Conservation (phyloP, 1,139 yeast species). For the Kazachstania sp. region DNA sequence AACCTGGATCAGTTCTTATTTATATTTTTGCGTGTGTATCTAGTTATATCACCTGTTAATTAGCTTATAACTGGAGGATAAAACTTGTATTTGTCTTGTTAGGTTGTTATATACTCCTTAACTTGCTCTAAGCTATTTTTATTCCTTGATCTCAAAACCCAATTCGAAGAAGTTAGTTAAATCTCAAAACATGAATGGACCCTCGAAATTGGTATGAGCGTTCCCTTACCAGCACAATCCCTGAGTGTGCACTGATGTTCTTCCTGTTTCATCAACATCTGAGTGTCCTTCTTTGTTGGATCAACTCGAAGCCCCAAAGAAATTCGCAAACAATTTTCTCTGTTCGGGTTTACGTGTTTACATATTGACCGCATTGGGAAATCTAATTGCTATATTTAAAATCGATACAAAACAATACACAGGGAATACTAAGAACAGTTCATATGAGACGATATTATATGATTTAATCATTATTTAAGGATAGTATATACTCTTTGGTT, state of each 20-base stretch:
- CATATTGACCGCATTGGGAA: slow-evolving; percentile 7
- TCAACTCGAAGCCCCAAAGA: not conserved
- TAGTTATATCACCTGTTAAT: too few species aligned
- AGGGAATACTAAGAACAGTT: not conserved
- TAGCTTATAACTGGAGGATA: too few species aligned
- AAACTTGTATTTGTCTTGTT: too few species aligned
- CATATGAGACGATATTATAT: not conserved
- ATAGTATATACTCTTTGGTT: slow-evolving; percentile 11
- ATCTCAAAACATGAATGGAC: too few species aligned
- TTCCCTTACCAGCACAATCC: too few species aligned
- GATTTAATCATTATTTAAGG: slow-evolving; percentile 2
- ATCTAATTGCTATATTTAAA: not conserved
- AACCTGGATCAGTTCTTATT: not conserved
- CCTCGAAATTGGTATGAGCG: too few species aligned
- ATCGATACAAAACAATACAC: slow-evolving; percentile 1
- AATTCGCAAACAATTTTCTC: not conserved
- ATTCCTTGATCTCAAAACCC: too few species aligned
- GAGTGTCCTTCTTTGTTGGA: slow-evolving; percentile 1
- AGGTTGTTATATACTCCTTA: too few species aligned
- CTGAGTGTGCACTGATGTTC: too few species aligned
- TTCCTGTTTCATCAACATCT: not conserved
- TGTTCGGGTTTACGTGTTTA: slow-evolving; percentile 6
- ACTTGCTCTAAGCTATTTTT: too few species aligned
- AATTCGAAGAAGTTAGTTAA: too few species aligned
- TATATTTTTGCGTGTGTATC: not conserved